Evolutionary conservation across 768 basidiomycete genomes (phyloP).

Genomic region (Crepidotus variabilis): DNA sequence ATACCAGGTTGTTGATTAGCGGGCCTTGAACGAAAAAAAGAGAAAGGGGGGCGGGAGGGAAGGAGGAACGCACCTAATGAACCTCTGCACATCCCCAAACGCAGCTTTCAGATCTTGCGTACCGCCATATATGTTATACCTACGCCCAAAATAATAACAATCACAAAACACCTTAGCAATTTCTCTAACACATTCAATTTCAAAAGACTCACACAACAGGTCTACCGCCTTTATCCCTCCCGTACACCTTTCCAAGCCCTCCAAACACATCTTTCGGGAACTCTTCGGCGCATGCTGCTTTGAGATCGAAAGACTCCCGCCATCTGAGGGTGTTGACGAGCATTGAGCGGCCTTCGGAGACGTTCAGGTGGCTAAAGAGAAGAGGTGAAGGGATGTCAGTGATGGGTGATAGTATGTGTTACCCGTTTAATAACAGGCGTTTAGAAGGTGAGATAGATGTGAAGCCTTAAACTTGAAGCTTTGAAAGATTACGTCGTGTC

Average conservation of each 20-base stretch:
- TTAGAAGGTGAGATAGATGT: too few relatives aligned
- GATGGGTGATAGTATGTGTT: too few relatives aligned
- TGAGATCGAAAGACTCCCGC: constrained; percentile 64
- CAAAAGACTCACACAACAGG: constrained; percentile 59
- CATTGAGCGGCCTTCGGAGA: constrained; percentile 58
- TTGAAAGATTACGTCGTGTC: too few relatives aligned
- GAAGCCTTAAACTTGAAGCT: too few relatives aligned
- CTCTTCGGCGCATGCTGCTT: constrained; percentile 53
- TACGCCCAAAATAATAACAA: too few relatives aligned
- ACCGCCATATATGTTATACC: constrained; percentile 79
- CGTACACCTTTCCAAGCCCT: constrained; percentile 57
- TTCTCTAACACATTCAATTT: too few relatives aligned
- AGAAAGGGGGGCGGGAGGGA: too few relatives aligned
- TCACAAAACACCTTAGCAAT: too few relatives aligned
- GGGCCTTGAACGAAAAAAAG: too few relatives aligned
- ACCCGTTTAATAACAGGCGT: too few relatives aligned
- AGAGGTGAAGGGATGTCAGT: too few relatives aligned
- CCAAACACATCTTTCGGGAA: constrained; percentile 66
- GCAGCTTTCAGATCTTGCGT: constrained; percentile 61
- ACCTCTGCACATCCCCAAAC: constrained; percentile 74
- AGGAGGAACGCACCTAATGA: constrained; percentile 72
- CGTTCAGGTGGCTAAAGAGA: constrained; percentile 48
- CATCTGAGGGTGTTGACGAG: constrained; percentile 66
- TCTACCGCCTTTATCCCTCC: constrained; percentile 65
- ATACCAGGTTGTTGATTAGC: too few relatives aligned